phyloP scores from a whole-genome alignment of 2,329 filamentous ascomycete genomes.

The Ceratocystiopsis brevicomis region DNA sequence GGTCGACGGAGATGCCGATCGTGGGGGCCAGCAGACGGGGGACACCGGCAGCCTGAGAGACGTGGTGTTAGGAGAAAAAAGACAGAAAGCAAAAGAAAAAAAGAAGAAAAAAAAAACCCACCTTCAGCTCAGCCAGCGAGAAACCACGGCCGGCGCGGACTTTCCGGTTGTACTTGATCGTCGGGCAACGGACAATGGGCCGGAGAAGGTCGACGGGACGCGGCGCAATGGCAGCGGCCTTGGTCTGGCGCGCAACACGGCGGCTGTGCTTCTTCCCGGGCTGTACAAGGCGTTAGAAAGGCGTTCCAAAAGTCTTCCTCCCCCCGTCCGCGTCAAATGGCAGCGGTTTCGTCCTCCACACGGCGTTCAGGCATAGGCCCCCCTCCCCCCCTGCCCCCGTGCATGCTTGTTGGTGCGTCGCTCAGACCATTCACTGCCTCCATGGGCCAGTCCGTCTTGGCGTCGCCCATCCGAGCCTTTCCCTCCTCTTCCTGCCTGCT shows the following conservation, averaged over 20 bases:
- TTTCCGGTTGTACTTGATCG: conserved; percentile 97
- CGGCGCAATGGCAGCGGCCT: conserved; percentile 88
- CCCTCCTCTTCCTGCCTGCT: not conserved
- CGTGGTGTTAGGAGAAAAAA: not conserved
- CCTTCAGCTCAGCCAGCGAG: conserved; percentile 95
- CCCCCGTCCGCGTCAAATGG: too few species aligned
- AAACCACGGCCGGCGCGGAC: conserved; percentile 94
- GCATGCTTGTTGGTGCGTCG: too few species aligned
- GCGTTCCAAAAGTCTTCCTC: not conserved
- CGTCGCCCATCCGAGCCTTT: too few species aligned
- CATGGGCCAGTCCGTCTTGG: too few species aligned
- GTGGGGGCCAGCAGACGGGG: conserved; percentile 85
- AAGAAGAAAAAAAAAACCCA: conserved; percentile 32
- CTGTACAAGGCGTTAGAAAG: conserved; percentile 25
- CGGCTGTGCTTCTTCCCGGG: conserved; percentile 90
- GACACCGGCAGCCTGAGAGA: conserved; percentile 69
- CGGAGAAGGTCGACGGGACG: conserved; percentile 94
- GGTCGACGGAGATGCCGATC: conserved; percentile 93
- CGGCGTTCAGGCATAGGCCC: too few species aligned
- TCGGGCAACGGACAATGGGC: conserved; percentile 93
- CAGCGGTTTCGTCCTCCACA: too few species aligned
- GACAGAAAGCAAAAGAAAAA: too few species aligned
- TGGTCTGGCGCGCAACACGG: conserved; percentile 76
- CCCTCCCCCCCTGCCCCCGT: too few species aligned
- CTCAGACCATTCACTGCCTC: too few species aligned